phyloP scores from a whole-genome alignment of 2,329 filamentous ascomycete genomes.

The Neodidymelliopsis sp. region DNA sequence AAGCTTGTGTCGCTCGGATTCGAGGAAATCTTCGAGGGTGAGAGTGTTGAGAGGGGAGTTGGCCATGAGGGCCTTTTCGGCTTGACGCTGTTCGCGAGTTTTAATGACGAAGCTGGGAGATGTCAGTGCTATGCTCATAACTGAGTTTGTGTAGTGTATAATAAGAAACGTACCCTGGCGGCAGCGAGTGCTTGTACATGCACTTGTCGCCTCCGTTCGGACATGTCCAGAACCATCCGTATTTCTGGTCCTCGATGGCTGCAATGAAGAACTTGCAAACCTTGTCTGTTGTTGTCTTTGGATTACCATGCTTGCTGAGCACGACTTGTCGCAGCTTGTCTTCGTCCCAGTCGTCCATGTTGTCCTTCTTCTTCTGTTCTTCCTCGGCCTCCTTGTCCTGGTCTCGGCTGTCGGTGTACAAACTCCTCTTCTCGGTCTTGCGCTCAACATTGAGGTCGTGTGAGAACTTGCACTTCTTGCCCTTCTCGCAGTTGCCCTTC shows the following conservation, averaged over 20 bases:
- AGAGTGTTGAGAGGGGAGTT: slow-evolving; percentile 94
- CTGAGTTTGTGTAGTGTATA: neutral
- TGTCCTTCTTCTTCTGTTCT: slow-evolving; percentile 85
- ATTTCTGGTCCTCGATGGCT: slow-evolving; percentile 97
- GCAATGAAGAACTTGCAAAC: slow-evolving; percentile 99
- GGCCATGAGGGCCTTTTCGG: slow-evolving; percentile 94
- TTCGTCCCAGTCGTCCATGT: slow-evolving; percentile 97
- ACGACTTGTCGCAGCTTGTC: slow-evolving; percentile 92
- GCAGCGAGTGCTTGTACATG: slow-evolving; percentile 97
- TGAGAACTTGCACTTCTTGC: slow-evolving; percentile 91
- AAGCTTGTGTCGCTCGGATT: slow-evolving; percentile 94
- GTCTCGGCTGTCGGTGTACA: slow-evolving; percentile 85
- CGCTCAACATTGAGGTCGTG: slow-evolving; percentile 90
- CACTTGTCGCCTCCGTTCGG: slow-evolving; percentile 96
- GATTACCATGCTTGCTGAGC: slow-evolving; percentile 95
- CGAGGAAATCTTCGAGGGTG: slow-evolving; percentile 95
- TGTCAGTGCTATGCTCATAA: slow-evolving; percentile 17
- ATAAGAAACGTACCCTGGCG: slow-evolving; percentile 83
- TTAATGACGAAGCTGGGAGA: slow-evolving; percentile 84
- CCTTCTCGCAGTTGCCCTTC: slow-evolving; percentile 97
- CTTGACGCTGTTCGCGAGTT: slow-evolving; percentile 94
- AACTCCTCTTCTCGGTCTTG: slow-evolving; percentile 88
- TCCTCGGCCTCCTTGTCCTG: slow-evolving; percentile 74
- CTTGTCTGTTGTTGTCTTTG: slow-evolving; percentile 93
- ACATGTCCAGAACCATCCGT: slow-evolving; percentile 99